Evolutionary conservation across 257 asterid genomes (phyloP).

Genomic region (Craterostigma plantagineum): DNA sequence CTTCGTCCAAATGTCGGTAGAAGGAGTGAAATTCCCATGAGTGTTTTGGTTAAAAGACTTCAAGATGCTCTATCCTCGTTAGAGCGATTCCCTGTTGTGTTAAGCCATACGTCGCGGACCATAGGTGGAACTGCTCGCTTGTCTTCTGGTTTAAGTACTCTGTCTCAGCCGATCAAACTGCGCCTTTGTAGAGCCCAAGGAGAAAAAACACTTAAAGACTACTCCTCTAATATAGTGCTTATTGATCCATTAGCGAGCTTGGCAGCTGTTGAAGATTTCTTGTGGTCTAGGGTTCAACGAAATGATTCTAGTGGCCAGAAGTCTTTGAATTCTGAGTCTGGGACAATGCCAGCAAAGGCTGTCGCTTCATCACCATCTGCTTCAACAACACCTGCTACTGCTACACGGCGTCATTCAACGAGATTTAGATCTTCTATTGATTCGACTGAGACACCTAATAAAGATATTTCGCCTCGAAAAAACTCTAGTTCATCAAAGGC

Average conservation of each 20-base stretch:
- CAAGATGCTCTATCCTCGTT: conserved; percentile 83
- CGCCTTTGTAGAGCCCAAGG: conserved; percentile 95
- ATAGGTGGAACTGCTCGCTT: conserved; percentile 67
- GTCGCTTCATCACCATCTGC: no score
- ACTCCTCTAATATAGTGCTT: conserved; percentile 82
- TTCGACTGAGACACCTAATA: no score
- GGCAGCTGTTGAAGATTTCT: conserved; percentile 88
- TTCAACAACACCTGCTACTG: no score
- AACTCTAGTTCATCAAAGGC: conserved; percentile 47
- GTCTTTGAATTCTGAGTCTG: conserved; percentile 39
- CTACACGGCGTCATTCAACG: no score
- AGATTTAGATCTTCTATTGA: no score
- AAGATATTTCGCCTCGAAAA: no score
- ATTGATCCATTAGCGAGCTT: conserved; percentile 92
- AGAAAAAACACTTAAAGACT: conserved; percentile 91
- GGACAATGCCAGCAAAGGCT: no score
- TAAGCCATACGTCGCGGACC: conserved; percentile 73
- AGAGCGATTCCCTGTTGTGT: conserved; percentile 89
- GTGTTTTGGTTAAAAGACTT: conserved; percentile 70
- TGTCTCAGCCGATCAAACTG: conserved; percentile 84
- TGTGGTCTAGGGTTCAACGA: conserved; percentile 82
- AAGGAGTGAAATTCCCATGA: conserved; percentile 47
- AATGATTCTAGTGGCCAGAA: conserved; percentile 49
- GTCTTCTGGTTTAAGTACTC: no score
- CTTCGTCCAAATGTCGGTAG: conserved; percentile 41